Base-by-base conservation (phyloP, 2,329 filamentous ascomycete species). In the Ramularia collo-cygni region DNA sequence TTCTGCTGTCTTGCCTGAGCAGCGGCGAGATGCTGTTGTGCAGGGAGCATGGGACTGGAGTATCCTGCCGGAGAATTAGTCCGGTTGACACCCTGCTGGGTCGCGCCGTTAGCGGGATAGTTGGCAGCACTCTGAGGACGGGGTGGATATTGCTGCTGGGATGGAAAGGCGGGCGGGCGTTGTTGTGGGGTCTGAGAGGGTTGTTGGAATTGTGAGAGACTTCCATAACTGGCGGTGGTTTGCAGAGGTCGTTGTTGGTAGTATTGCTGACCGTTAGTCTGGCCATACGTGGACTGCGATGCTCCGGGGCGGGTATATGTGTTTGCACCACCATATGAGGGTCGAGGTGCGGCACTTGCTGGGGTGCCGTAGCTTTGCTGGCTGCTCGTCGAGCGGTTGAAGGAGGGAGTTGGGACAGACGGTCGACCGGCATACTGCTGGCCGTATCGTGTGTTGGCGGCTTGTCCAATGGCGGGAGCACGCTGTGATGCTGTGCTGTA, bases 361-460 rank as follows among this genome's bases (percentile, higher is more conserved):
- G 43, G 51, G 9, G 55, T 60, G 28, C 47, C 48, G 30, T 61
- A 61, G 10, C 44, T 39, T 3, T 48, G 38, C 9, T 52, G n/a
- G 51, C 46, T 50, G 45, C 52, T 57, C 13, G 48, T 42, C n/a
- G 54, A 52, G 10, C 57, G 56, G 28, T 54, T 46, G 33, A 51
- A 59, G 13, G 47, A 39, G 24, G 57, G 52, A n/a, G 40, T 43
- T 19, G 45, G 32, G 4, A 53, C 43, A n/a, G 41, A 42, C 15
- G 59, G 56, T 9, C 56, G 55, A 17, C 52, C 44, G 31, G 39
- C 46, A 26, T 50, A 55, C 28, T 54, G 50, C 38, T 55, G 51
- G n/a, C 57, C 58, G 34, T 61, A 61, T 8, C 58, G 44, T 10
- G 58, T 61, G 36, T 61, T 60, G 8, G 58, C 58, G 14, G 57